Evolutionary conservation across 2,329 filamentous ascomycete species (phyloP).

Genomic region (Fusarium siculi): DNA sequence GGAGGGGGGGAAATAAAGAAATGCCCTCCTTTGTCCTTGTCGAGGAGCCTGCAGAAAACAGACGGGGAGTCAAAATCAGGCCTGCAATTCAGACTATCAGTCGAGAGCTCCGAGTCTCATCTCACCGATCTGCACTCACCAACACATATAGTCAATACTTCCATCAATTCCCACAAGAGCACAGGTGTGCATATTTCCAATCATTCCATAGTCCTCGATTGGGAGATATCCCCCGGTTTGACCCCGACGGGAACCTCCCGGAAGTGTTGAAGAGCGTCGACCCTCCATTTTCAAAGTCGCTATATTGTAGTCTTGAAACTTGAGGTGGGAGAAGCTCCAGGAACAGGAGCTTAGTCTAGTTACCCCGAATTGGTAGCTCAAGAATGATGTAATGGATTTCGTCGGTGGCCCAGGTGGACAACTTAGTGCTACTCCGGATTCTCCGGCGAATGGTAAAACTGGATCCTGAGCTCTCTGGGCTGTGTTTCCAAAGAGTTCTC

Average conservation of each 20-base stretch:
- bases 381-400: constrained; percentile 40
- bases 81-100: constrained; percentile 55
- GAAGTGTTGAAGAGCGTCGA: constrained; percentile 47
- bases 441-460: constrained; percentile 9
- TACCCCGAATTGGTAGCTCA: constrained; percentile 2
- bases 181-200: constrained; percentile 84
- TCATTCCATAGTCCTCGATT: constrained; percentile 82
- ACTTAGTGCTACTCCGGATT: constrained; percentile 3
- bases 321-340: not conserved
- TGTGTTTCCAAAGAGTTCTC: not conserved
- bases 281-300: constrained; percentile 45
- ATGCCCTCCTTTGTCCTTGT: constrained; percentile 79
- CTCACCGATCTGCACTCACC: constrained; percentile 55
- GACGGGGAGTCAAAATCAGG: constrained; percentile 83
- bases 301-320: not conserved
- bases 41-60: constrained; percentile 78
- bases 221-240: constrained; percentile 63
- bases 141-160: constrained; percentile 82
- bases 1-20: constrained; percentile 72
- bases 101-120: not conserved
- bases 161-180: constrained; percentile 79
- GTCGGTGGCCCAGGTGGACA: constrained; percentile 13
- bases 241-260: constrained; percentile 46
- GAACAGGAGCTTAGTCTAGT: not conserved
- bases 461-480: not conserved